A percentile compares a stretch with the other conserved stretches of the same genome.
Evolutionary conservation across 768 basidiomycete genomes (phyloP).

Genomic region (Calocera viscosa): DNA sequence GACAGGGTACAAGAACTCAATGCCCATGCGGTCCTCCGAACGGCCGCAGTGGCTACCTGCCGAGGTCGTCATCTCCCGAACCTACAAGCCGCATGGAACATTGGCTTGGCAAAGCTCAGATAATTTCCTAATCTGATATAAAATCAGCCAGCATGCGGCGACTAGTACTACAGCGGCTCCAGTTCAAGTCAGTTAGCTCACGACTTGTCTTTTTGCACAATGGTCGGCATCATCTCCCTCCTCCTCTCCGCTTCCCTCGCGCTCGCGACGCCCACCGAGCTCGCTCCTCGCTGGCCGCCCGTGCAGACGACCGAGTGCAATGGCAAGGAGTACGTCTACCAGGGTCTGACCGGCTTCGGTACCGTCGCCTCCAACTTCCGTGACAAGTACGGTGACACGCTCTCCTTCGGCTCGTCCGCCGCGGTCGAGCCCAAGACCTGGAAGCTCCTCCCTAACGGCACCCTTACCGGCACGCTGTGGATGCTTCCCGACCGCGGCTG

Average conservation of each 20-base stretch:
- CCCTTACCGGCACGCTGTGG: conserved; percentile 40
- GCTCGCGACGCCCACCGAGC: background rate
- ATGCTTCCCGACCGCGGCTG: conserved; percentile 50
- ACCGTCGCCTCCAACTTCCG: conserved; percentile 14
- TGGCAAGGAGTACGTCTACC: conserved; percentile 20
- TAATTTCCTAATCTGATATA: background rate
- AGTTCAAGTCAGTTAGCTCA: background rate
- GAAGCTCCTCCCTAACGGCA: conserved; percentile 23
- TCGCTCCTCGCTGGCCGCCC: background rate
- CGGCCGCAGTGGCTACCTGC: no score
- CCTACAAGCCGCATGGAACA: background rate
- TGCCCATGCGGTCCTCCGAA: background rate
- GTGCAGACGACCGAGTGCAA: conserved; percentile 11
- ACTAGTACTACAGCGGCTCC: background rate
- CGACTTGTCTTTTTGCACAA: background rate
- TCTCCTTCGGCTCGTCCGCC: conserved; percentile 14
- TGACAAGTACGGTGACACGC: conserved; percentile 20
- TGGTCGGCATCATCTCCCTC: background rate
- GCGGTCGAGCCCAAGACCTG: background rate
- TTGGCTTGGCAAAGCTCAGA: background rate
- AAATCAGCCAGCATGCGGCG: background rate
- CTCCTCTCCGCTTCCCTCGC: background rate
- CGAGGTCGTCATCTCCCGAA: background rate
- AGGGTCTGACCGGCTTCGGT: conserved; percentile 22
- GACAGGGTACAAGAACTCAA: background rate